These are phyloP conservation scores for Leptographium lundbergii DNA, from an alignment of 2,329 filamentous ascomycete species.

Conservation along the genomic window DNA sequence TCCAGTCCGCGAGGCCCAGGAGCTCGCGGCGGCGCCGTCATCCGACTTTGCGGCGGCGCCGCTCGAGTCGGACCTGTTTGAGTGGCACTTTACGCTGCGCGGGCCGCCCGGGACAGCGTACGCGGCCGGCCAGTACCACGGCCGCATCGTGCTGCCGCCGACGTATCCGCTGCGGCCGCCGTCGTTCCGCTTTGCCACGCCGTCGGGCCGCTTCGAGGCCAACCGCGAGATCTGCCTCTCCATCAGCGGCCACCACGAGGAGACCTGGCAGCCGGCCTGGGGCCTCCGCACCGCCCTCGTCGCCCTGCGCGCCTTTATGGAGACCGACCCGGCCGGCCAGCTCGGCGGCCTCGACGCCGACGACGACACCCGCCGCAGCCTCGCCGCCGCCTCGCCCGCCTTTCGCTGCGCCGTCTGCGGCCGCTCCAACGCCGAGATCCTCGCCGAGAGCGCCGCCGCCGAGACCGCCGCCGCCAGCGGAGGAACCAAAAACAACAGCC, in stretches of 20 bases:
- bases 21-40: constrained; percentile 68
- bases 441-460: constrained; percentile 54
- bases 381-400: constrained; percentile 52
- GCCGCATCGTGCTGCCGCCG: constrained; percentile 80
- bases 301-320: constrained; percentile 80
- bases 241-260: constrained; percentile 91
- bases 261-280: constrained; percentile 98
- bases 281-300: constrained; percentile 81
- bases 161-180: constrained; percentile 87
- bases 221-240: constrained; percentile 94
- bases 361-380: constrained; percentile 50
- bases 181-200: constrained; percentile 89
- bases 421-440: constrained; percentile 59
- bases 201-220: constrained; percentile 83
- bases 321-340: constrained; percentile 76
- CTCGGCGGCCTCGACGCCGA: constrained; percentile 76
- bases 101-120: constrained; percentile 76
- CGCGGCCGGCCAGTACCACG: constrained; percentile 78
- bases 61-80: constrained; percentile 81
- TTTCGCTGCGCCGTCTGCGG: constrained; percentile 63
- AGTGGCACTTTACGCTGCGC: constrained; percentile 97
- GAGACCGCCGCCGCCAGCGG: constrained; percentile 19
- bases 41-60: constrained; percentile 77
- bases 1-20: constrained; percentile 76
- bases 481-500: neutral